Evolutionary conservation across 2,329 filamentous ascomycete species (phyloP).

Genomic region (Colletotrichum incanum): DNA sequence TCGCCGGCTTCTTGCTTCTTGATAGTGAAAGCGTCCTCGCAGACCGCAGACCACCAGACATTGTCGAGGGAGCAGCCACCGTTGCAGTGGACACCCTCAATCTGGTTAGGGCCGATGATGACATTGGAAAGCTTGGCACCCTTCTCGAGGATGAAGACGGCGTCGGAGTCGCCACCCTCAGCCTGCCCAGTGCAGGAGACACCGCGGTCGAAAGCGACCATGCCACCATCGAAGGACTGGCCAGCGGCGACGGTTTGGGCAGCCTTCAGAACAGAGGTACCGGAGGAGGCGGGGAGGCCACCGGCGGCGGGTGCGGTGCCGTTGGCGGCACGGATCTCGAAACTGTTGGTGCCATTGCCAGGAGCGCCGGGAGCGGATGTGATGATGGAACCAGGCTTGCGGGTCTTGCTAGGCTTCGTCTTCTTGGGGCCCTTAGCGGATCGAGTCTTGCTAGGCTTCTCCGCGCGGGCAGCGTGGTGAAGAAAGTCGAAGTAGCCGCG

Average conservation of each 20-base stretch:
- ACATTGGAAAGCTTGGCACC: slow-evolving; percentile 62
- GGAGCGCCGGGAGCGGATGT: slow-evolving; percentile 24
- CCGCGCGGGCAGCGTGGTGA: slow-evolving; percentile 35
- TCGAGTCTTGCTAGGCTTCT: slow-evolving; percentile 31
- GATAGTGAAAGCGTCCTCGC: slow-evolving; percentile 54
- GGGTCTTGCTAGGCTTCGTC: slow-evolving; percentile 34
- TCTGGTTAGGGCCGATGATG: slow-evolving; percentile 62
- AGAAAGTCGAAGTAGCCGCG: slow-evolving; percentile 38
- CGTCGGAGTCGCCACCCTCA: slow-evolving; percentile 61
- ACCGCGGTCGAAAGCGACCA: slow-evolving; percentile 56
- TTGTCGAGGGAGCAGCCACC: slow-evolving; percentile 59
- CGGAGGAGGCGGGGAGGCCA: slow-evolving; percentile 48
- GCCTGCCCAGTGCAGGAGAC: slow-evolving; percentile 58
- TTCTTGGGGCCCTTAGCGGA: slow-evolving; percentile 27
- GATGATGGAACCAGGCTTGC: slow-evolving; percentile 28
- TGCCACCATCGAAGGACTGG: slow-evolving; percentile 49
- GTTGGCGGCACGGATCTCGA: slow-evolving; percentile 13
- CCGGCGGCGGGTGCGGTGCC: slow-evolving; percentile 41
- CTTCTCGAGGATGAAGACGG: slow-evolving; percentile 59
- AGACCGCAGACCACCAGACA: slow-evolving; percentile 58
- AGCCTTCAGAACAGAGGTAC: slow-evolving; percentile 45
- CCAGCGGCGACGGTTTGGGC: slow-evolving; percentile 50
- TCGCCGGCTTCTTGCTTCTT: slow-evolving; percentile 49
- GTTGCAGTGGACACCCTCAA: slow-evolving; percentile 62
- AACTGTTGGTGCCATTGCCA: slow-evolving; percentile 18